These are phyloP conservation scores for Corniculantispora saksenae DNA, from an alignment of 2,329 filamentous ascomycete species.

Conservation along the genomic window DNA sequence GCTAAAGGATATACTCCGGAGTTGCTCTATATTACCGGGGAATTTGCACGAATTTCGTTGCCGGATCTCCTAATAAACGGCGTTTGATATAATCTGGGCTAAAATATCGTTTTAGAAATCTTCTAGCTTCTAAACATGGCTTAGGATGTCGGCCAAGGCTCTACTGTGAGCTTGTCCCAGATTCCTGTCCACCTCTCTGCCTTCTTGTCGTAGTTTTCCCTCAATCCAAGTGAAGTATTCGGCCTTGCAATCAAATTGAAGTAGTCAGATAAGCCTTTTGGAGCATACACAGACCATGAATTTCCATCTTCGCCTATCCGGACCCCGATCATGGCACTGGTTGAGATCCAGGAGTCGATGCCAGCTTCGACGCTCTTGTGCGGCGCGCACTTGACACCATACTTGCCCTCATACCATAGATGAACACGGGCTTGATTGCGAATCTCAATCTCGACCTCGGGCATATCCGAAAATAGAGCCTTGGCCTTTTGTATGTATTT, in stretches of 20 bases:
- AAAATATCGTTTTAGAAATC: too few relatives aligned
- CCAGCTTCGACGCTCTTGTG: conserved; percentile 34
- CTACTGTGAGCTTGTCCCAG: conserved; percentile 31
- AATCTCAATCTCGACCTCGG: conserved; percentile 35
- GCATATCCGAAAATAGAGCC: conserved; percentile 32
- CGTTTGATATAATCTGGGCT: too few relatives aligned
- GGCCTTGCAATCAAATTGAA: conserved; percentile 37
- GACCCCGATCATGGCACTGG: conserved; percentile 36
- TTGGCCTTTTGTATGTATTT: conserved; percentile 32
- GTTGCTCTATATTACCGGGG: too few relatives aligned
- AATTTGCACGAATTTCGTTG: too few relatives aligned
- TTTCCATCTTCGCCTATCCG: conserved; percentile 20
- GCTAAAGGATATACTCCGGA: too few relatives aligned
- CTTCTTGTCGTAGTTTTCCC: conserved; percentile 33
- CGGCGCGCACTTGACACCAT: conserved; percentile 31
- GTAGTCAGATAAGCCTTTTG: conserved; percentile 37
- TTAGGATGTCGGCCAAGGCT: conserved; percentile 27
- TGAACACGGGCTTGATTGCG: conserved; percentile 42
- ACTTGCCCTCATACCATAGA: conserved; percentile 37
- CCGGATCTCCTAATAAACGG: too few relatives aligned
- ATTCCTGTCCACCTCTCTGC: conserved; percentile 32
- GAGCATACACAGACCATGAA: conserved; percentile 37
- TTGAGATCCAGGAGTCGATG: conserved; percentile 38
- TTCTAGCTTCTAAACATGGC: too few relatives aligned
- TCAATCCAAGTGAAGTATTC: conserved; percentile 30